phyloP scores from a whole-genome alignment of 1,284 basidiomycete species.

The Rhodotorula sp. region DNA sequence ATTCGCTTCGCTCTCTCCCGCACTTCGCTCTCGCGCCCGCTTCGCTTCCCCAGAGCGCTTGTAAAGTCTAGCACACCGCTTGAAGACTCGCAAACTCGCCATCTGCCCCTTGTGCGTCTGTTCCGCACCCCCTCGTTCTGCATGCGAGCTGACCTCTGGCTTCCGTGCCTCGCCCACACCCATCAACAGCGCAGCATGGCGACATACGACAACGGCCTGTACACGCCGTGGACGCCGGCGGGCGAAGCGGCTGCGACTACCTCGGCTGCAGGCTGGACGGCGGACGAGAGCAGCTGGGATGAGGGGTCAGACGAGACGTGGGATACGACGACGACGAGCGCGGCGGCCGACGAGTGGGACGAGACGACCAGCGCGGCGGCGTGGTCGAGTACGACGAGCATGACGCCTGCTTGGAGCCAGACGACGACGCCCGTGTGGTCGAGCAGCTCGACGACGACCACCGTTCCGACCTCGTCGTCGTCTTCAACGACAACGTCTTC shows the following conservation, averaged over 20 bases:
- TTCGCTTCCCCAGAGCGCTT: too few relatives aligned
- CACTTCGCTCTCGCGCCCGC: too few relatives aligned
- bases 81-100: too few relatives aligned
- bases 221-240: constrained; percentile 20
- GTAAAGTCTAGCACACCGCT: too few relatives aligned
- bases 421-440: neutral
- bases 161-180: too few relatives aligned
- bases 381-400: neutral
- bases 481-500: neutral
- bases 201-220: constrained; percentile 33
- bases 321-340: neutral
- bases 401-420: neutral
- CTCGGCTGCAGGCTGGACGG: neutral
- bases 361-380: neutral
- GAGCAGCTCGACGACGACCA: neutral
- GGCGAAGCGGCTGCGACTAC: neutral
- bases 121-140: too few relatives aligned
- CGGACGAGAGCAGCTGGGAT: neutral
- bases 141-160: too few relatives aligned
- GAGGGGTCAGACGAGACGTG: neutral
- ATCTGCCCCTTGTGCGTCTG: too few relatives aligned
- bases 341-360: neutral
- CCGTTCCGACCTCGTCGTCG: neutral
- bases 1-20: too few relatives aligned
- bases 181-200: neutral